A percentile compares a stretch with the other conserved stretches of the same genome.
Conservation (phyloP, 805 yeast species). For the Lipomyces chichibuensis region DNA sequence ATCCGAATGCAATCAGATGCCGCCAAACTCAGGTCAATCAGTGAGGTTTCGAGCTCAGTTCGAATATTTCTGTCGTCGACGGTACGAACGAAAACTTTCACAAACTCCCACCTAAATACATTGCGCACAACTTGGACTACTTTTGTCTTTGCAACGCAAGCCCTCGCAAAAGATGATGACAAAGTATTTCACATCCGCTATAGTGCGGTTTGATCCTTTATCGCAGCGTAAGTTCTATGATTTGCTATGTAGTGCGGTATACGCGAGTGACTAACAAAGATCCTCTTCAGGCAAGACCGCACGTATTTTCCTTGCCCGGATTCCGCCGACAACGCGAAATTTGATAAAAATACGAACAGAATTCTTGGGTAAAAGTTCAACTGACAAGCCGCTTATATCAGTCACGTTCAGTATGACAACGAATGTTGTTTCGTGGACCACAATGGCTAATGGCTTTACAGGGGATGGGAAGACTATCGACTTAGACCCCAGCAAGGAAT, state of each 20-base stretch:
- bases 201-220: conserved; percentile 77
- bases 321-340: conserved; percentile 74
- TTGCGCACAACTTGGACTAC: neutral
- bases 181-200: conserved; percentile 78
- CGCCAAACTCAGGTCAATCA: neutral
- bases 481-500: conserved; percentile 63
- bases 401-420: conserved; percentile 61
- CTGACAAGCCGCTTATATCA: conserved; percentile 61
- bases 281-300: conserved; percentile 64
- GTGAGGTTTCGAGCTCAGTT: neutral
- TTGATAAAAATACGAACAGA: conserved; percentile 66
- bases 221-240: conserved; percentile 54
- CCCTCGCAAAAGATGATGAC: conserved; percentile 68
- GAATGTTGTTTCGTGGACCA: neutral
- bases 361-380: conserved; percentile 54
- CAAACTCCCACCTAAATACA: neutral
- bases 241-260: neutral
- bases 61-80: too few relatives aligned
- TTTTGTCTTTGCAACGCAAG: neutral
- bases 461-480: conserved; percentile 73
- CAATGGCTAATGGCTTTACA: conserved; percentile 19
- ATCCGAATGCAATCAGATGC: neutral
- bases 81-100: neutral
- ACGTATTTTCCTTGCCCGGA: conserved; percentile 72
- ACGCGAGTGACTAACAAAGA: neutral